These are phyloP conservation scores for Candida sakaeoensis DNA, from an alignment of 805 yeast species.

Conservation along the genomic window DNA sequence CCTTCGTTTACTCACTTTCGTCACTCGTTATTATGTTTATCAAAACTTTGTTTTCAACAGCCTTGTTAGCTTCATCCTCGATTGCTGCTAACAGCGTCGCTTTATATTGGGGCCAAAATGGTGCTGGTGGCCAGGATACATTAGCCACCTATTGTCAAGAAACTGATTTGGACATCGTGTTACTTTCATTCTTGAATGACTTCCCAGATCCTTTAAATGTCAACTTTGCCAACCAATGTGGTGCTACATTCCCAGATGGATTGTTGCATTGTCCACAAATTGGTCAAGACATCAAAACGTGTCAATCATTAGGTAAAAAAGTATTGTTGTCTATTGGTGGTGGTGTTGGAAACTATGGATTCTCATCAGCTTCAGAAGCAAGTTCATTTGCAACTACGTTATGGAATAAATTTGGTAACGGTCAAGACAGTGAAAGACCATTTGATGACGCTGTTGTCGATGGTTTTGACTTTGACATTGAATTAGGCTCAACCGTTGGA, in stretches of 20 bases:
- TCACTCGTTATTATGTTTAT: constrained; percentile 3
- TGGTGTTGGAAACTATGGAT: constrained; percentile 40
- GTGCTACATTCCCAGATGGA: constrained; percentile 32
- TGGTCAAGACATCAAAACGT: constrained; percentile 61
- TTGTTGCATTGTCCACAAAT: constrained; percentile 30
- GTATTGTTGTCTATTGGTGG: constrained; percentile 68
- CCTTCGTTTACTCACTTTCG: constrained; percentile 2
- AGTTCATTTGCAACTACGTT: constrained; percentile 43
- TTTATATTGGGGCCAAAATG: constrained; percentile 21
- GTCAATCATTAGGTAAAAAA: constrained; percentile 73
- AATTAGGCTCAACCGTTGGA: constrained; percentile 18
- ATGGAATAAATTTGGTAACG: constrained; percentile 35
- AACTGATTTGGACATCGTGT: constrained; percentile 61
- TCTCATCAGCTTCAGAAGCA: constrained; percentile 50
- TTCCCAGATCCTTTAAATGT: constrained; percentile 41
- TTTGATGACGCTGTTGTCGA: constrained; percentile 28
- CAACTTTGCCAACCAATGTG: constrained; percentile 21
- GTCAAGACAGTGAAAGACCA: constrained; percentile 22
- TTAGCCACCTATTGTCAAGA: constrained; percentile 53
- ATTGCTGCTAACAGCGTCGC: constrained; percentile 17
- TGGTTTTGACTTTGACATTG: constrained; percentile 35
- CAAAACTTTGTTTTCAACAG: constrained; percentile 10
- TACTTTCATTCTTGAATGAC: constrained; percentile 62
- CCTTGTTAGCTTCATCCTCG: constrained; percentile 9
- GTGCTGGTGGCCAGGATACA: constrained; percentile 21